These are phyloP conservation scores for Akebia trifoliata DNA, from an alignment of 164 flowering plant species.

Conservation along the genomic window DNA sequence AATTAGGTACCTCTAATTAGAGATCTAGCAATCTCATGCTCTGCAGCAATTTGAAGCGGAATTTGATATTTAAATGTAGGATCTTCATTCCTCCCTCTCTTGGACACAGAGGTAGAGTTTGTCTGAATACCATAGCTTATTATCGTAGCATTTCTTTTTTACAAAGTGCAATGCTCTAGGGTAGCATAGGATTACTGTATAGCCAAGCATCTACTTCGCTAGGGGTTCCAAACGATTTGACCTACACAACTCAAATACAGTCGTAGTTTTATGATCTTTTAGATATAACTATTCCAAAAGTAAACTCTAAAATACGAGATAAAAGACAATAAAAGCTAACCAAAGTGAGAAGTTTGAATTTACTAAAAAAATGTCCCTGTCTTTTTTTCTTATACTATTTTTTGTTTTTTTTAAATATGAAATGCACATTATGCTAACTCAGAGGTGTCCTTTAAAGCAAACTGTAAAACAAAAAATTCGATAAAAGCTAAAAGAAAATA, in stretches of 20 bases:
- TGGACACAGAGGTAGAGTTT: constrained; percentile 60
- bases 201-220: constrained; percentile 84
- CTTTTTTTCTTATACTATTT: background rate
- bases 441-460: no score
- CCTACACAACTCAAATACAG: constrained; percentile 37
- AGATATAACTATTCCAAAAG: background rate
- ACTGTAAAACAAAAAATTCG: no score
- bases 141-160: constrained; percentile 63
- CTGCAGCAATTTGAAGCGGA: constrained; percentile 96
- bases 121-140: constrained; percentile 93
- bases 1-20: constrained; percentile 62
- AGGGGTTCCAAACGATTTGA: constrained; percentile 50
- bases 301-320: background rate
- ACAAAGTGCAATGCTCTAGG: constrained; percentile 87
- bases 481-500: no score
- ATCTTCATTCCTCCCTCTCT: constrained; percentile 68
- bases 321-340: background rate
- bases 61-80: constrained; percentile 87
- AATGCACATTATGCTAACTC: background rate
- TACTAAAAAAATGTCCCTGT: background rate
- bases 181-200: constrained; percentile 57
- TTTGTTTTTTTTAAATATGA: no score
- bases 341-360: constrained; percentile 1
- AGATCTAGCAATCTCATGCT: constrained; percentile 87
- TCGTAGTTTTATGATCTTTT: background rate